Conservation (phyloP, 192 early-diverging fungal genomes). For the Chytriomyces sp. region DNA sequence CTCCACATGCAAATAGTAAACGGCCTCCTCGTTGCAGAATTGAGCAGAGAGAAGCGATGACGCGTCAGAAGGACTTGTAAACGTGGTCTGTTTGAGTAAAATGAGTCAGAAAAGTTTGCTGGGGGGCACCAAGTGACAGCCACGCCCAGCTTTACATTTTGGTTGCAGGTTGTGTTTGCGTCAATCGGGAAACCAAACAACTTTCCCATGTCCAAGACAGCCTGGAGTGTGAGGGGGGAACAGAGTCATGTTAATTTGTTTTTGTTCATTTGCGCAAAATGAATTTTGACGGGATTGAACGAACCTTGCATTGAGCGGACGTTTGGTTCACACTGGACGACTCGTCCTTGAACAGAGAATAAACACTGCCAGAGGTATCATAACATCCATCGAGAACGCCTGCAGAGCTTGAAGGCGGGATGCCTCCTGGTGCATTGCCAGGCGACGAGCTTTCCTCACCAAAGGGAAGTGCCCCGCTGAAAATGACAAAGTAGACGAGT, state of each 20-base stretch:
- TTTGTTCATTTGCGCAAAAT: background rate
- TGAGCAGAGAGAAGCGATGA: slow-evolving; percentile 12
- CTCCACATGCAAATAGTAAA: slow-evolving; percentile 7
- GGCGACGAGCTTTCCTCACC: background rate
- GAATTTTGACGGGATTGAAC: background rate
- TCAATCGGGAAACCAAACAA: slow-evolving; percentile 19
- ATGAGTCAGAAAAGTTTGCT: background rate
- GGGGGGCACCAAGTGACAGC: background rate
- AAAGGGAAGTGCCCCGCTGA: background rate
- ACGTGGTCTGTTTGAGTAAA: slow-evolving; percentile 15
- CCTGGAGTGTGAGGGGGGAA: background rate
- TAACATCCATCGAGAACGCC: slow-evolving; percentile 21
- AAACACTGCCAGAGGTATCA: slow-evolving; percentile 17
- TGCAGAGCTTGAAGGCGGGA: too few relatives aligned
- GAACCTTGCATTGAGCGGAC: slow-evolving; percentile 13
- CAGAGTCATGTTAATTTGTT: background rate
- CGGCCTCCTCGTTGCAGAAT: slow-evolving; percentile 21
- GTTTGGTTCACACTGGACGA: background rate
- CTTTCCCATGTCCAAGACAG: slow-evolving; percentile 1
- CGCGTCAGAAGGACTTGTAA: slow-evolving; percentile 1
- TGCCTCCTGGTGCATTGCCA: too few relatives aligned
- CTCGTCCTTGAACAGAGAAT: background rate
- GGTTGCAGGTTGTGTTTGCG: background rate
- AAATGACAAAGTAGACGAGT: background rate
- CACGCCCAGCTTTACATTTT: slow-evolving; percentile 1